Evolutionary conservation across 163 green algal species (phyloP).

Genomic region (Chloromonas sp.): DNA sequence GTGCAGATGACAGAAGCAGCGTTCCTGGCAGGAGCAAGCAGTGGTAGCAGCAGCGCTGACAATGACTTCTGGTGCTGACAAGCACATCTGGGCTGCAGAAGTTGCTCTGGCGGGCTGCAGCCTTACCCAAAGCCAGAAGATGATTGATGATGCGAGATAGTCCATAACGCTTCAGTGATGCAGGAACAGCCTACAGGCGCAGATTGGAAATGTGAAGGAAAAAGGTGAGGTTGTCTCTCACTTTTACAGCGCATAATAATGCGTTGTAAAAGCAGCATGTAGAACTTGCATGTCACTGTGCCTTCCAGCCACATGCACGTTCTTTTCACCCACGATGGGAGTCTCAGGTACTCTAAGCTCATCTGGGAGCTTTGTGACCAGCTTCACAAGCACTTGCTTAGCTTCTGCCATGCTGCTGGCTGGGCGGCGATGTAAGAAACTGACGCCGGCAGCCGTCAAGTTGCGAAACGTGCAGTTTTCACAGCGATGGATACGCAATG

Average conservation of each 20-base stretch:
- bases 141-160: slow-evolving; percentile 95
- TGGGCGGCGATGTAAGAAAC: too few species aligned
- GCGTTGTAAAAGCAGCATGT: too few species aligned
- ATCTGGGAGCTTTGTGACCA: background rate
- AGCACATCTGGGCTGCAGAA: background rate
- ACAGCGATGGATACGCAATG: too few species aligned
- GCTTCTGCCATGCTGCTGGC: background rate
- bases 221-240: too few species aligned
- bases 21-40: background rate
- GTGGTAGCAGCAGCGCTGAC: background rate
- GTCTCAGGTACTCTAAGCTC: background rate
- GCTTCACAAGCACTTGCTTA: background rate
- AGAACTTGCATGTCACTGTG: too few species aligned
- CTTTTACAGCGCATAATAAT: too few species aligned
- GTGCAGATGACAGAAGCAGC: too few species aligned
- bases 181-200: slow-evolving; percentile 73
- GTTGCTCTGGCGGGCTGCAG: background rate
- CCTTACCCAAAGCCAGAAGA: slow-evolving; percentile 72
- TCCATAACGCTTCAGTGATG: slow-evolving; percentile 83
- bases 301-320: too few species aligned
- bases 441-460: background rate
- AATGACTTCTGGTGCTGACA: background rate
- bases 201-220: background rate
- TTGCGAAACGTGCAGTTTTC: background rate
- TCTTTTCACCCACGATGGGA: background rate